Evolutionary conservation across 1,284 basidiomycete species (phyloP), one percentile per base, ranked within the genome.

Genomic region (Mrakiaceae sp.): DNA sequence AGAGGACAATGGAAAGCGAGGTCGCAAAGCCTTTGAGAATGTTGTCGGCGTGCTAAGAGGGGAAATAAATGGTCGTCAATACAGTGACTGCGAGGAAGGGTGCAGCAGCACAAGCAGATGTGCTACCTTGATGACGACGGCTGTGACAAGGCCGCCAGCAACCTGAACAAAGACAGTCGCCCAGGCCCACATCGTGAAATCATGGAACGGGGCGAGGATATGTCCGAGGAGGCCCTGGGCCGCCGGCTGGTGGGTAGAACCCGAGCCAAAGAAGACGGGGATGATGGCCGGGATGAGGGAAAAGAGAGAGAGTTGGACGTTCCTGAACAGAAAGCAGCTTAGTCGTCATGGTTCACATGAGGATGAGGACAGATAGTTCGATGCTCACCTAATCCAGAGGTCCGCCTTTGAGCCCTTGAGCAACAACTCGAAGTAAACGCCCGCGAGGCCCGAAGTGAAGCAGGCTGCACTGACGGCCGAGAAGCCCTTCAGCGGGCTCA

Each of bases 391-490:
- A 43, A 64, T 49, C 14, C 88, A 89, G 3, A 95, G 82, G 74
- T 92, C 90, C 27, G 84, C 84, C 70, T 85, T 84, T 9, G 88
- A 90, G 3, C 76, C 87, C 78, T 98, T 98, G 72, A 98, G 81
- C 16, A 98, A 90, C 86, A 94, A 93, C 79, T 98, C 95, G 71
- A 98, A 97, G 79, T 98, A 98, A 43, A 97, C 95, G 11, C 95
- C 94, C 0, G 95, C 95, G n/a, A 98, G 84, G 48, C 95, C 95
- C 0, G 92, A 96, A 0, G 93, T 97, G 77, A 97, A 85, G 78
- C 94, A 98, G 0, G 94, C 93, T 3, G 88, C 84, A 1, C 84
- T 84, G 63, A 98, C 93, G 0, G 95, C 95, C 43, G 74, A 64
- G 69, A 96, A 82, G 0, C 95, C 95, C 68, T 85, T 88, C 64